A percentile compares a stretch with the other conserved stretches of the same genome.
Conservation (phyloP, 177 flowering plant genomes). For the Viscum album region DNA sequence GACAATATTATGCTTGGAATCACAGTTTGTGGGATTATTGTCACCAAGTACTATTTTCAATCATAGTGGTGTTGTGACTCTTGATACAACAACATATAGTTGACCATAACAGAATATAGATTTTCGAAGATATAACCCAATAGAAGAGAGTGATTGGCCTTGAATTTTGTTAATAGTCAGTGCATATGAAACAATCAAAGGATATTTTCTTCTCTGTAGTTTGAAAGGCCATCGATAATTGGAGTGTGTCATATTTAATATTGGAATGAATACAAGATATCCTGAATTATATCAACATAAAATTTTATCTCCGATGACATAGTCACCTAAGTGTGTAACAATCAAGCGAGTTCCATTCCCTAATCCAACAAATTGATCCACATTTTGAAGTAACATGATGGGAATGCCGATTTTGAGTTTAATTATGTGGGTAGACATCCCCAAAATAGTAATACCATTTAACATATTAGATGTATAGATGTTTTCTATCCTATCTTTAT, state of each 20-base stretch:
- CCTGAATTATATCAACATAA: background rate
- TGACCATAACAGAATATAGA: slow-evolving; percentile 11
- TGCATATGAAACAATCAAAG: background rate
- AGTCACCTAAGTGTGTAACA: background rate
- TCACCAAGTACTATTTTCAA: slow-evolving; percentile 2
- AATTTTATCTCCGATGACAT: background rate
- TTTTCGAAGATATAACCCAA: slow-evolving; percentile 4
- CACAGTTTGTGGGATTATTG: no score
- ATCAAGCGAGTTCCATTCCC: slow-evolving; percentile 12
- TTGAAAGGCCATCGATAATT: background rate
- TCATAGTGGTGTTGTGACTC: background rate
- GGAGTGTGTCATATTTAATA: background rate
- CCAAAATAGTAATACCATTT: background rate
- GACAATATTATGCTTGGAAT: no score
- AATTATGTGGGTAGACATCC: background rate
- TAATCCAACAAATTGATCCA: background rate
- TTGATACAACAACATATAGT: slow-evolving; percentile 12
- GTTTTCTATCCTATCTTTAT: no score
- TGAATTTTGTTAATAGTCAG: slow-evolving; percentile 14
- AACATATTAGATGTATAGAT: background rate
- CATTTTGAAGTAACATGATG: slow-evolving; percentile 5
- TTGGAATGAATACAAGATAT: background rate
- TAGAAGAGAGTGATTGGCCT: background rate
- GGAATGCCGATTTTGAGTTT: slow-evolving; percentile 6
- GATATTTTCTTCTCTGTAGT: background rate